Evolutionary conservation across 495 filamentous ascomycete species (phyloP).

Genomic region (Lineolata rhizophorae): DNA sequence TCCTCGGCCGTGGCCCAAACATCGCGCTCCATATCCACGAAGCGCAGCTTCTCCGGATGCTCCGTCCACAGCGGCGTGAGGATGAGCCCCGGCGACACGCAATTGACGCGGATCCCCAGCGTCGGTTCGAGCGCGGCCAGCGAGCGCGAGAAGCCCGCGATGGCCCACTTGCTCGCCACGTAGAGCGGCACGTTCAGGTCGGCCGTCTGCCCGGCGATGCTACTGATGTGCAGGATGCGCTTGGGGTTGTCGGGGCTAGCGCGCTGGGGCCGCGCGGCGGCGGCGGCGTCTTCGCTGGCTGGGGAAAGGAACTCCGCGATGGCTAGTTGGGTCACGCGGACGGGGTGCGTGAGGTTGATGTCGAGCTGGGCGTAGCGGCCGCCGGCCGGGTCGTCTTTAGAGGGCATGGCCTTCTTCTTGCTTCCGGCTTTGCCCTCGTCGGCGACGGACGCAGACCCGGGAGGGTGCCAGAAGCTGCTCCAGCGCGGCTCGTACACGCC

Average conservation of each 20-base stretch:
- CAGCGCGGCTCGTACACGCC: constrained; percentile 46
- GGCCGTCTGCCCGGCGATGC: constrained; percentile 36
- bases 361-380: constrained; percentile 35
- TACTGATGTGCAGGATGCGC: constrained; percentile 37
- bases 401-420: too few species aligned
- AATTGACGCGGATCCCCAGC: constrained; percentile 38
- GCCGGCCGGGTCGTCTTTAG: constrained; percentile 5
- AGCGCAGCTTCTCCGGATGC: constrained; percentile 39
- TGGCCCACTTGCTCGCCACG: constrained; percentile 37
- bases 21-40: constrained; percentile 27
- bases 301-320: constrained; percentile 32
- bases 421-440: constrained; percentile 1
- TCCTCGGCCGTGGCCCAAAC: constrained; percentile 42
- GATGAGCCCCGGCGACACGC: constrained; percentile 43
- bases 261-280: constrained; percentile 8
- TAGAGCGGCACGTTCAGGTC: constrained; percentile 32
- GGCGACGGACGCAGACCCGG: constrained; percentile 18
- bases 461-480: constrained; percentile 46
- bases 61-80: constrained; percentile 49
- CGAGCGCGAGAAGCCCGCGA: constrained; percentile 35
- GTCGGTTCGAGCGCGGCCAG: constrained; percentile 26
- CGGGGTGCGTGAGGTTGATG: constrained; percentile 49
- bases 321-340: constrained; percentile 42
- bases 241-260: constrained; percentile 17
- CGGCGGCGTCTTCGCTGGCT: constrained; percentile 12